Evolutionary conservation across 192 early-diverging fungal species (phyloP), one percentile per base, ranked within the genome.

Genomic region (Gigaspora rosea): DNA sequence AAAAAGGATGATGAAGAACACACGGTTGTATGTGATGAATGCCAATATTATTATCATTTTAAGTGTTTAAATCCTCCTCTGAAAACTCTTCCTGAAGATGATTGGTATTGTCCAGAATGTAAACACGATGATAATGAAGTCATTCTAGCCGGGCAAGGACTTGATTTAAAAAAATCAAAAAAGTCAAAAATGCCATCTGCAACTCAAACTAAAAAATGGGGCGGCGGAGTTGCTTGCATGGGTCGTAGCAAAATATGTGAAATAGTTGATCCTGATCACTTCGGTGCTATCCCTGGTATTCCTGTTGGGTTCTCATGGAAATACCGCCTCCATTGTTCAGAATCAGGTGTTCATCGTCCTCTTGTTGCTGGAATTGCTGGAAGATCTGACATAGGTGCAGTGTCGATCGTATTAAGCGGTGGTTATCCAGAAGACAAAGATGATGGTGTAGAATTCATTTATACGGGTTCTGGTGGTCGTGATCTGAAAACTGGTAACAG

Each of bases 381-480:
- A 0, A 65, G 78, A 8, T 77, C 88, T 3, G 71, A 68, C 0
- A 79, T 48, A 12, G 89, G 91, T 0, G 88, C 91, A 0, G 83
- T 85, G 4, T 92, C 91, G 3, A 79, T 92, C 61, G 88, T 90
- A 10, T 79, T 94, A 8, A 84, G 88, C 0, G 86, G 84, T 18
- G 91, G 91, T 11, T 92, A 92, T 70, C 83, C 85, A 0, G 89
- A 91, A 47, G 92, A 93, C 67, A 80, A 78, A 3, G 92, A 94
- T 54, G 73, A 86, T 33, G 92, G 92, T 0, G 84, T 86, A 0
- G 83, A 86, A 62, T 94, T 94, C 72, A 82, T 82, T 2, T 93
- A 92, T 74, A 91, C 92, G 0, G 92, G 92, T 0, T 87, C 84
- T 20, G 92, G 91, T 35, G 91, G 91, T 0, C 83, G 89, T 20